phyloP scores from a whole-genome alignment of 2,329 filamentous ascomycete genomes.

The Microcyclospora tardicrescens region DNA sequence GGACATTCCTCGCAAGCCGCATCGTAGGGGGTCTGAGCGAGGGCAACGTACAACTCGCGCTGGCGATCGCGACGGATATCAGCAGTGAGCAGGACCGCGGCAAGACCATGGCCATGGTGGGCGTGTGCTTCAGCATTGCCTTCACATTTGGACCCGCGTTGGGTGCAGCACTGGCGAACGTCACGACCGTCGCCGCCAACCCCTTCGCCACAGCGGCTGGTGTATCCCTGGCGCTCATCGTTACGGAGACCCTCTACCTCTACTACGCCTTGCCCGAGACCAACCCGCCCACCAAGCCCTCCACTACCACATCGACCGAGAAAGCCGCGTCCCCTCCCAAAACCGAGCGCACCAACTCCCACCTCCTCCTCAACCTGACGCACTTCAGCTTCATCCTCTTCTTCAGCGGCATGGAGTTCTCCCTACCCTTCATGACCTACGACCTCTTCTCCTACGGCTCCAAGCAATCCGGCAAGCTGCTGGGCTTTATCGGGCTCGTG shows the following conservation, averaged over 20 bases:
- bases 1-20: slow-evolving; percentile 87
- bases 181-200: slow-evolving; percentile 69
- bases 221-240: slow-evolving; percentile 71
- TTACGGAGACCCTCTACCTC: slow-evolving; percentile 77
- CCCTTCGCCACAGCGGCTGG: slow-evolving; percentile 88
- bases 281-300: slow-evolving; percentile 32
- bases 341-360: slow-evolving; percentile 60
- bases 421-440: slow-evolving; percentile 92
- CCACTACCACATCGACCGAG: slow-evolving; percentile 14
- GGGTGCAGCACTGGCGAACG: slow-evolving; percentile 70
- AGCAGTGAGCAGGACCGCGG: slow-evolving; percentile 74
- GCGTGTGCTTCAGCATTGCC: slow-evolving; percentile 90
- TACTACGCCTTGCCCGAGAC: slow-evolving; percentile 82
- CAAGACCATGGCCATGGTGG: slow-evolving; percentile 90
- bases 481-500: slow-evolving; percentile 83
- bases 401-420: slow-evolving; percentile 97
- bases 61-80: slow-evolving; percentile 92
- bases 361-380: slow-evolving; percentile 65
- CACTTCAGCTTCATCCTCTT: slow-evolving; percentile 90
- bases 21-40: slow-evolving; percentile 88
- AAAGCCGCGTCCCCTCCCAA: slow-evolving; percentile 14
- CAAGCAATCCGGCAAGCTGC: slow-evolving; percentile 66
- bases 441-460: slow-evolving; percentile 78
- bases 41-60: slow-evolving; percentile 91
- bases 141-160: slow-evolving; percentile 94